Conservation (phyloP, 2,329 filamentous ascomycete genomes). For the Aspergillus niger region DNA sequence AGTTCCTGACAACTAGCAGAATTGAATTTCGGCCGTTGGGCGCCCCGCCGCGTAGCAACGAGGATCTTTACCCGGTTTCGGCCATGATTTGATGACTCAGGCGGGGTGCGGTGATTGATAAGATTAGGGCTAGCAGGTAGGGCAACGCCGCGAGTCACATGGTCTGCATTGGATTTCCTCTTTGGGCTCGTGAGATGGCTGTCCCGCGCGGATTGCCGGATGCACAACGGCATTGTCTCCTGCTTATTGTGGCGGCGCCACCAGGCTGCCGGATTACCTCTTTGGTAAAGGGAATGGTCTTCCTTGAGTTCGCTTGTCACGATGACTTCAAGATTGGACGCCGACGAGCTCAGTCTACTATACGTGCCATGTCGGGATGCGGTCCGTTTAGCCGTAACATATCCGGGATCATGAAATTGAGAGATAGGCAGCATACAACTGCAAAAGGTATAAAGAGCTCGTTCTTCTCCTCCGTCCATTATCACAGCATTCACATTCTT, state of each 20-base stretch:
- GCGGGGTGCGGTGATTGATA: conserved; percentile 19
- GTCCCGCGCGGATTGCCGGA: neutral
- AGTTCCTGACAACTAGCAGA: neutral
- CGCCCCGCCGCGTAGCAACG: neutral
- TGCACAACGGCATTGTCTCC: neutral
- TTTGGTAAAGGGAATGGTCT: conserved; percentile 15
- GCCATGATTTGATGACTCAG: conserved; percentile 18
- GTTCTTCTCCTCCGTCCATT: neutral
- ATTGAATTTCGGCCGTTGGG: neutral
- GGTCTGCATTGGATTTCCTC: neutral
- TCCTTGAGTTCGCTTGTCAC: neutral
- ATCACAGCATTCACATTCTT: conserved; percentile 7
- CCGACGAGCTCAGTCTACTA: neutral
- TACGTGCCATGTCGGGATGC: conserved; percentile 11
- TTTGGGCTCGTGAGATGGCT: too few species aligned
- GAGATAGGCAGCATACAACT: neutral
- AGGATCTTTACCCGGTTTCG: neutral
- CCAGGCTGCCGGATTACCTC: conserved; percentile 8
- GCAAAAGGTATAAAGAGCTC: conserved; percentile 3
- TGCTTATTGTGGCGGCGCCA: neutral
- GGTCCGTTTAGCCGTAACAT: conserved; percentile 21
- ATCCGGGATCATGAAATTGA: too few species aligned
- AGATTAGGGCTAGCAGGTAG: conserved; percentile 8
- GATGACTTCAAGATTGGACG: neutral
- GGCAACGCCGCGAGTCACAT: neutral